Conservation (phyloP, 495 filamentous ascomycete genomes). For the Penicillium macrosclerotiorum region DNA sequence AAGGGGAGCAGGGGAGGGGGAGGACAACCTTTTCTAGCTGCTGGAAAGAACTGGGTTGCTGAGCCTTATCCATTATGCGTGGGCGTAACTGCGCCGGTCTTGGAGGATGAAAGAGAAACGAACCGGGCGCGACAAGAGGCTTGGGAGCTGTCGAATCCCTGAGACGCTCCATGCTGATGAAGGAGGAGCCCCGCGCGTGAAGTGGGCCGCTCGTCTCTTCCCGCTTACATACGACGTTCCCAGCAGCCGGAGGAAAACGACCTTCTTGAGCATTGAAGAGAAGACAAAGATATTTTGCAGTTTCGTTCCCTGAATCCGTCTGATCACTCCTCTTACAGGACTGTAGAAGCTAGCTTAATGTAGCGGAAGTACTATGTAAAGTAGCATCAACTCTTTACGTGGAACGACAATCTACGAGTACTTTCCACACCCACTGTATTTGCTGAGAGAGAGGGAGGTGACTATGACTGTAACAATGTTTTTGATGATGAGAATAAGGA, state of each 20-base stretch:
- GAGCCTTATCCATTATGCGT: constrained; percentile 77
- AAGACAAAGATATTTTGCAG: constrained; percentile 3
- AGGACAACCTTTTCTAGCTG: constrained; percentile 80
- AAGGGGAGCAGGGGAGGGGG: constrained; percentile 1
- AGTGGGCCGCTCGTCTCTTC: no score
- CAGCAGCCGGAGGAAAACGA: no score
- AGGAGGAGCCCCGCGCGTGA: constrained; percentile 27
- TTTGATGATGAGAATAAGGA: no score
- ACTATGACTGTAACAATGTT: no score
- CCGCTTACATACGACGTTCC: constrained; percentile 18
- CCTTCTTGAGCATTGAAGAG: no score
- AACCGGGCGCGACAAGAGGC: constrained; percentile 39
- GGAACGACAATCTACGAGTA: no score
- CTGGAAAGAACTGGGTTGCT: constrained; percentile 94
- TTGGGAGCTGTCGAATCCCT: constrained; percentile 25
- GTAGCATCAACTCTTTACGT: no score
- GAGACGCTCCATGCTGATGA: constrained; percentile 28
- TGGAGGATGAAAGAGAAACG: constrained; percentile 35
- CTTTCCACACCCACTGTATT: no score
- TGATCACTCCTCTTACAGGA: no score
- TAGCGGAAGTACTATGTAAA: no score
- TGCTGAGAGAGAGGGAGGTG: no score
- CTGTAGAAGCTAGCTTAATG: constrained; percentile 3
- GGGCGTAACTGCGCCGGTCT: constrained; percentile 15
- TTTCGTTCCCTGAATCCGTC: not conserved